phyloP scores from a whole-genome alignment of 2,329 filamentous ascomycete species.

The Colletotrichum navitas region DNA sequence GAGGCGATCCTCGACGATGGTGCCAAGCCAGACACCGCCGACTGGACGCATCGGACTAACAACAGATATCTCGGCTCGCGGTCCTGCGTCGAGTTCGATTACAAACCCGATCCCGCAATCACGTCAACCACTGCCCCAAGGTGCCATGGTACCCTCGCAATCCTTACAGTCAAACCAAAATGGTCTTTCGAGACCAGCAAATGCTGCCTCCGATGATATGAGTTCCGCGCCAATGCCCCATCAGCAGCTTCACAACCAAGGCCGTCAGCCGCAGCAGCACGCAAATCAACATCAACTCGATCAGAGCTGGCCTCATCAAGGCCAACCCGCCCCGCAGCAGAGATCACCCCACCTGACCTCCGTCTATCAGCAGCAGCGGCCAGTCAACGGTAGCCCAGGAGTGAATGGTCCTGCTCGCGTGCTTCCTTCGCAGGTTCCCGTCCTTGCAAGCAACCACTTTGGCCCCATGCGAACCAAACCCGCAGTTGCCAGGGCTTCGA shows the following conservation, averaged over 20 bases:
- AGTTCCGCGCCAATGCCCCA: conserved; percentile 28
- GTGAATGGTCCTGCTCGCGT: neutral
- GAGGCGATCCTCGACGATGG: neutral
- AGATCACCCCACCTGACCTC: conserved; percentile 8
- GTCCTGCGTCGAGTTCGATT: neutral
- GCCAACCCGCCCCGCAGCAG: conserved; percentile 6
- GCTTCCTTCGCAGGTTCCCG: conserved; percentile 30
- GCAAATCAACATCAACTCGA: conserved; percentile 13
- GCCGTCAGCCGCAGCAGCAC: conserved; percentile 6
- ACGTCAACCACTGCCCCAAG: neutral
- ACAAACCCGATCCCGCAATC: neutral
- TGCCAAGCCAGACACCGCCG: neutral
- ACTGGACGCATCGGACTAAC: neutral
- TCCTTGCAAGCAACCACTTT: conserved; percentile 14
- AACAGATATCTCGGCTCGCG: neutral
- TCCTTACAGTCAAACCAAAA: conserved; percentile 11
- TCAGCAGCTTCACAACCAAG: conserved; percentile 1
- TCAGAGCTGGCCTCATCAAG: conserved; percentile 23
- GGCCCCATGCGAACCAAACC: neutral
- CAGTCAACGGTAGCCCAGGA: conserved; percentile 1
- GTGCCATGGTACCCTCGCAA: neutral
- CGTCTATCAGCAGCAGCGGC: conserved; percentile 3
- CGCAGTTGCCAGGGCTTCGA: neutral
- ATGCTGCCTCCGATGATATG: neutral
- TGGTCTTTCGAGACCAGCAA: neutral